phyloP scores from a whole-genome alignment of 1,139 yeast genomes.

The Tardiomyces digboiensis region DNA sequence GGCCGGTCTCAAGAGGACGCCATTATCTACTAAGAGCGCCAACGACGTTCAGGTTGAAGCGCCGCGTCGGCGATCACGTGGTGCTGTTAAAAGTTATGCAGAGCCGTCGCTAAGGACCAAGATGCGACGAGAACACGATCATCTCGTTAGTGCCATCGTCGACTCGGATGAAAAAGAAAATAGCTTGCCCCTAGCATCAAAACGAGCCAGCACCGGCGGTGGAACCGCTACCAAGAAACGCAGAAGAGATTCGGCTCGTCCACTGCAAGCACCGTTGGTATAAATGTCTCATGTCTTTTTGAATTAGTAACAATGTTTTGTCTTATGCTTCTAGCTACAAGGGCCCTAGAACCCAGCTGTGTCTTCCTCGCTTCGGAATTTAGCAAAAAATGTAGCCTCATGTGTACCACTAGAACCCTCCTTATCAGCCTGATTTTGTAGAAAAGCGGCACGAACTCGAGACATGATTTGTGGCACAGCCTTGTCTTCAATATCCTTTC shows the following conservation, averaged over 20 bases:
- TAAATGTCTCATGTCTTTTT: no score
- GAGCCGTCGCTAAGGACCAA: conserved; percentile 60
- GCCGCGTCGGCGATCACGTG: conserved; percentile 5
- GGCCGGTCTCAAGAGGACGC: neutral
- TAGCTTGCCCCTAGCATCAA: neutral
- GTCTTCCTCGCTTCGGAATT: conserved; percentile 6
- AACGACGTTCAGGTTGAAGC: conserved; percentile 1
- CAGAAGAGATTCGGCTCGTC: neutral
- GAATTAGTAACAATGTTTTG: no score
- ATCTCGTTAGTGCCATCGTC: conserved; percentile 44
- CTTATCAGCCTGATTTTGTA: conserved; percentile 17
- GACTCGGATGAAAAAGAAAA: neutral
- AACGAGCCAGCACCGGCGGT: neutral
- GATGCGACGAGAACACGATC: conserved; percentile 59
- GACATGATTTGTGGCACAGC: conserved; percentile 24
- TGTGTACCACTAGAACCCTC: conserved; percentile 2
- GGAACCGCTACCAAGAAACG: neutral
- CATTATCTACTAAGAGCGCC: neutral
- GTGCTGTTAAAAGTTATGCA: conserved; percentile 40
- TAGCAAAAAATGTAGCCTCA: conserved; percentile 14
- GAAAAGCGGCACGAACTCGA: conserved; percentile 22
- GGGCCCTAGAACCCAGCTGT: no score
- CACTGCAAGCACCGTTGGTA: no score
- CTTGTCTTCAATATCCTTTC: conserved; percentile 29
- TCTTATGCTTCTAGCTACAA: no score